These are phyloP conservation scores for Penicillium frequentans DNA, from an alignment of 2,329 filamentous ascomycete genomes.

Conservation along the genomic window DNA sequence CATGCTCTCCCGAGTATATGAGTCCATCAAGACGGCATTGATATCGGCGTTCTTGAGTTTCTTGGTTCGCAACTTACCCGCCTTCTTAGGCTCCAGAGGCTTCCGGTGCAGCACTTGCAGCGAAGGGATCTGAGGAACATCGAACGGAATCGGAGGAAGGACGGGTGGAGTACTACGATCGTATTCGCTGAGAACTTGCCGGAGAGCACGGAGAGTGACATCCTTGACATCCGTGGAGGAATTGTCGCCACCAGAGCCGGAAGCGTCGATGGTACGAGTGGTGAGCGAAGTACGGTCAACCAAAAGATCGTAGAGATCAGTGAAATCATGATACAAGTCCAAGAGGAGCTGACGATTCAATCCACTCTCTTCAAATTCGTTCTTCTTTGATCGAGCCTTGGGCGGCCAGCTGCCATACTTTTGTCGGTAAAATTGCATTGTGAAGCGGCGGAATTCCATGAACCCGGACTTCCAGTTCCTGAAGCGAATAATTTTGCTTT, in stretches of 20 bases:
- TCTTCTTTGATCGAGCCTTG: constrained; percentile 88
- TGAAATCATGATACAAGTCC: constrained; percentile 82
- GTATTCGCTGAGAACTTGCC: constrained; percentile 80
- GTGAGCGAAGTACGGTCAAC: constrained; percentile 79
- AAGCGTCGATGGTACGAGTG: constrained; percentile 72
- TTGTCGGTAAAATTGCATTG: constrained; percentile 67
- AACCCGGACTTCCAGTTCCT: constrained; percentile 80
- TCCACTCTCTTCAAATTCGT: constrained; percentile 79
- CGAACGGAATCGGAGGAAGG: constrained; percentile 86
- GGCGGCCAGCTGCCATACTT: constrained; percentile 81
- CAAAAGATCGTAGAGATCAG: constrained; percentile 81
- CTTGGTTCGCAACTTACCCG: constrained; percentile 68
- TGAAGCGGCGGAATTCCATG: constrained; percentile 70
- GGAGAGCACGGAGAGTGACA: constrained; percentile 67
- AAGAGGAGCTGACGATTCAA: constrained; percentile 81
- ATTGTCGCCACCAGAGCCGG: constrained; percentile 51
- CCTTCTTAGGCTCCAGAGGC: constrained; percentile 69
- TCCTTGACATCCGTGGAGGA: constrained; percentile 50
- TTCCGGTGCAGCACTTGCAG: constrained; percentile 66
- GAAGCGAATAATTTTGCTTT: constrained; percentile 78
- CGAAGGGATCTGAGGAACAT: constrained; percentile 74
- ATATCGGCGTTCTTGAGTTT: constrained; percentile 78
- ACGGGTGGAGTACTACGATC: constrained; percentile 88
- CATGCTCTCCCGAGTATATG: constrained; percentile 75
- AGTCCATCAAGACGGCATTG: constrained; percentile 71